A percentile compares a stretch with the other conserved stretches of the same genome.
Evolutionary conservation across 2,329 filamentous ascomycete species (phyloP).

Genomic region (Ascochyta lentis): DNA sequence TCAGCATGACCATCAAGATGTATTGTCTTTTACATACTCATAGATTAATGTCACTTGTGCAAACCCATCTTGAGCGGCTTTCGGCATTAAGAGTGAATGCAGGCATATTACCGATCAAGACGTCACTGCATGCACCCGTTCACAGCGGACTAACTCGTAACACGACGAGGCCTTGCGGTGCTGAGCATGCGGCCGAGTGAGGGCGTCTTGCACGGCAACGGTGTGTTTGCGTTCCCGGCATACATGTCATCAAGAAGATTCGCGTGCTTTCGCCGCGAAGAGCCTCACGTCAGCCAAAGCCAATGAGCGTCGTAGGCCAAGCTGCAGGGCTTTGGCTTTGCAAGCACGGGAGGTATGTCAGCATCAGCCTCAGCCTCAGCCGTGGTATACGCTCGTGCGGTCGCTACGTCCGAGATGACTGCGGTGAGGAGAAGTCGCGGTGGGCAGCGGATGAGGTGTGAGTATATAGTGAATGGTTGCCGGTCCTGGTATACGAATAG

Average conservation of each 20-base stretch:
- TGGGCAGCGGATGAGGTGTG: background rate
- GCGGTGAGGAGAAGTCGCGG: background rate
- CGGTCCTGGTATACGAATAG: background rate
- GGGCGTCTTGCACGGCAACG: background rate
- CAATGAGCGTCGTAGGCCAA: constrained; percentile 1
- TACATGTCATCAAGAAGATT: background rate
- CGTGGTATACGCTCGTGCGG: background rate
- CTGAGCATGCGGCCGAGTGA: background rate
- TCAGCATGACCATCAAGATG: no score
- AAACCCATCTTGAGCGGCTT: no score
- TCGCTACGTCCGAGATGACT: constrained; percentile 8
- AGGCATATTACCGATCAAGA: background rate
- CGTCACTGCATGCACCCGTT: background rate
- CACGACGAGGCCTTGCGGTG: background rate
- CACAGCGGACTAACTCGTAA: background rate
- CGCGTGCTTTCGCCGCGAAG: background rate
- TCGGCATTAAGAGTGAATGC: no score
- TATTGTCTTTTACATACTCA: no score
- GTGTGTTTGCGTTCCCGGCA: background rate
- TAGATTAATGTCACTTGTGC: no score
- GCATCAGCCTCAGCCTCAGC: constrained; percentile 13
- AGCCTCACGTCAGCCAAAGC: constrained; percentile 13
- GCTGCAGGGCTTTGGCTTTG: constrained; percentile 1
- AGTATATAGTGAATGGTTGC: constrained; percentile 1
- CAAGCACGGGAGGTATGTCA: constrained; percentile 4